These are phyloP conservation scores for Nitzschia sp. DNA, from an alignment of 108 stramenopile genomes.

Conservation along the genomic window DNA sequence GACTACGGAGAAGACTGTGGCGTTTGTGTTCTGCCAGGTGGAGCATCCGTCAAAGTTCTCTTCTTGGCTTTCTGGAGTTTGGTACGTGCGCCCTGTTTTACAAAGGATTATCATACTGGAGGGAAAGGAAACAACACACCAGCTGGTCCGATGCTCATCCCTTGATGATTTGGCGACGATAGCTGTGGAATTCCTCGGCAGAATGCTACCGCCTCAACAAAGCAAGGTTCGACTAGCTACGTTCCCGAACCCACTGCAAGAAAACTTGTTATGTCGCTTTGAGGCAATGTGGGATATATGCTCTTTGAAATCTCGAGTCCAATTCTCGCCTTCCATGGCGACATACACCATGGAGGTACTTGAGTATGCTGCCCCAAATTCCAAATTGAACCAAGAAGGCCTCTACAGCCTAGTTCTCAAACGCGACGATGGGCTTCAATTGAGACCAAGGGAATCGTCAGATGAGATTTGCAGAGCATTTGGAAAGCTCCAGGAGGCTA, in stretches of 20 bases:
- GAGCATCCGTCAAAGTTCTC: neutral
- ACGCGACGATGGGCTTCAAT: neutral
- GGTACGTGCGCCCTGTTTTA: constrained; percentile 25
- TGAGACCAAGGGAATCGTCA: neutral
- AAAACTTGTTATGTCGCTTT: neutral
- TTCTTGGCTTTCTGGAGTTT: neutral
- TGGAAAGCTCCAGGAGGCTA: constrained; percentile 59
- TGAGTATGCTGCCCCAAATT: neutral
- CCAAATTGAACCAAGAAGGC: neutral
- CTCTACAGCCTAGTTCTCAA: constrained; percentile 1
- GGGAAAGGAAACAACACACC: neutral
- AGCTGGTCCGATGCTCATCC: neutral
- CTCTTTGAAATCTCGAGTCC: neutral
- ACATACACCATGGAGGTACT: neutral
- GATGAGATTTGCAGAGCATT: constrained; percentile 55
- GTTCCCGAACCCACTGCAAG: constrained; percentile 14
- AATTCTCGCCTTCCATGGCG: neutral
- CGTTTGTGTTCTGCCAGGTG: neutral
- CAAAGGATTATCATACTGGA: constrained; percentile 16
- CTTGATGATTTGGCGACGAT: neutral
- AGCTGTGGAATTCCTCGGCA: too few species aligned
- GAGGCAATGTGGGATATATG: constrained; percentile 12
- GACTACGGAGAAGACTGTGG: neutral
- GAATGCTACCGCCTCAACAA: neutral
- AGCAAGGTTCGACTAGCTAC: constrained; percentile 15